Evolutionary conservation across 768 basidiomycete genomes (phyloP), one percentile per base, ranked within the genome.

Genomic region (Rhodotorula babjevae): DNA sequence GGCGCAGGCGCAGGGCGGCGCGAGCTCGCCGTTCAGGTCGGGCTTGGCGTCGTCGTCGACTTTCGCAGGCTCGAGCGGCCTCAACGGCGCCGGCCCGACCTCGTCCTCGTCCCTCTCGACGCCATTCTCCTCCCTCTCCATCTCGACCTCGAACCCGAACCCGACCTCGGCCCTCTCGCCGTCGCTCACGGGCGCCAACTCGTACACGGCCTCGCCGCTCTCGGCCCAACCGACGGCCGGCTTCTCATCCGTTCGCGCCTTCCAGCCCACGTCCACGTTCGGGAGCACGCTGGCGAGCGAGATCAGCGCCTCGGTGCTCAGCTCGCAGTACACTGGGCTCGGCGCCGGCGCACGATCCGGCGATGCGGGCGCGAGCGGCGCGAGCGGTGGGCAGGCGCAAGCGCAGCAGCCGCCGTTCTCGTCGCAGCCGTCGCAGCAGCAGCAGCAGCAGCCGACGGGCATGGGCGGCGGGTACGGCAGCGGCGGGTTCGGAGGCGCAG

Each of bases 261-360:
- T 79, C 76, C 74, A 77, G 63, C 79, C 79, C 21, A 65, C 70
- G 2, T 76, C 75, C 2, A 68, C 72, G 9, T 79, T 79, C 63
- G 79, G 79, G n/a, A 50, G 25, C 23, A 58, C 56, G 14, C 61
- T 76, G 5, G 69, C 72, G 44, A 63, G 49, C 50, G 64, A 76
- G 61, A 40, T 76, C 12, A 33, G 50, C 1, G 40, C 66, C 2
- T 23, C 61, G 31, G 52, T 46, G 1, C 61, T 69, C 49, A 19
- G 49, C n/a, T 0, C 56, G 3, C 68, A 63, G 31, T 5, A 57
- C 9, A 60, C 69, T 19, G 57, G 62, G 31, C 59, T 62, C 56
- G 50, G 23, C 23, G 25, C 2, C 50, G 50, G 25, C 50, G 49
- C 19, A 19, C 21, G 49, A n/a, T n/a, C n/a, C n/a, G n/a, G n/a